phyloP scores from a whole-genome alignment of 176 grass and related monocot genomes.

The Lolium multiflorum region DNA sequence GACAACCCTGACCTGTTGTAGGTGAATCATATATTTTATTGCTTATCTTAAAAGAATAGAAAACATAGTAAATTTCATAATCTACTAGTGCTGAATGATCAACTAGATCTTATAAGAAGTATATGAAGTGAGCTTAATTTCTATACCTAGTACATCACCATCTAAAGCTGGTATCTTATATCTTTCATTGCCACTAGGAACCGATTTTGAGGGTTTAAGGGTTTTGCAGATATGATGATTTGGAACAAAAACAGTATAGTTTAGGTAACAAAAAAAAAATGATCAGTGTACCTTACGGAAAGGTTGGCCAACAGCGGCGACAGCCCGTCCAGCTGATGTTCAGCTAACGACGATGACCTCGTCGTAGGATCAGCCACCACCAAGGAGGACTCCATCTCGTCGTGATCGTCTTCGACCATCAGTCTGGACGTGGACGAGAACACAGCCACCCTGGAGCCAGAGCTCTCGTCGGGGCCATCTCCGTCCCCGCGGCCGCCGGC shows the following conservation, averaged over 20 bases:
- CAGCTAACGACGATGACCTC: not conserved
- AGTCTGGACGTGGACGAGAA: conserved; percentile 48
- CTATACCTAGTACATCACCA: not conserved
- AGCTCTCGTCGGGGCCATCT: not conserved
- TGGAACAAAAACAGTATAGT: too few relatives aligned
- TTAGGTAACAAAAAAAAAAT: not conserved
- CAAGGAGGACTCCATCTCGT: not conserved
- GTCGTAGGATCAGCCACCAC: conserved; percentile 17
- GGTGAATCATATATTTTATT: not conserved
- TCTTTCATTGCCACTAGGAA: not conserved
- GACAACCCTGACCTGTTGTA: conserved; percentile 61
- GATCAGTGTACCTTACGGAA: not conserved
- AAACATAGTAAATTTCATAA: not conserved
- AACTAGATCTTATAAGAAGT: not conserved
- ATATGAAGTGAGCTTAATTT: not conserved
- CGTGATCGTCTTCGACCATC: conserved; percentile 28
- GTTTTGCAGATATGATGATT: too few relatives aligned
- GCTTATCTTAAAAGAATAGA: not conserved
- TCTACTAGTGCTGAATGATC: too few relatives aligned
- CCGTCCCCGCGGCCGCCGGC: not conserved
- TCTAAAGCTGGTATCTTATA: not conserved
- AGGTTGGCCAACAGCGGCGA: not conserved
- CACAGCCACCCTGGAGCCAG: conserved; percentile 13
- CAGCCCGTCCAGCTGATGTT: not conserved
- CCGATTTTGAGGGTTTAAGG: too few relatives aligned